A percentile compares a stretch with the other conserved stretches of the same genome.
Conservation (phyloP, 768 basidiomycete species). For the Lepiota brunneoincarnata region DNA sequence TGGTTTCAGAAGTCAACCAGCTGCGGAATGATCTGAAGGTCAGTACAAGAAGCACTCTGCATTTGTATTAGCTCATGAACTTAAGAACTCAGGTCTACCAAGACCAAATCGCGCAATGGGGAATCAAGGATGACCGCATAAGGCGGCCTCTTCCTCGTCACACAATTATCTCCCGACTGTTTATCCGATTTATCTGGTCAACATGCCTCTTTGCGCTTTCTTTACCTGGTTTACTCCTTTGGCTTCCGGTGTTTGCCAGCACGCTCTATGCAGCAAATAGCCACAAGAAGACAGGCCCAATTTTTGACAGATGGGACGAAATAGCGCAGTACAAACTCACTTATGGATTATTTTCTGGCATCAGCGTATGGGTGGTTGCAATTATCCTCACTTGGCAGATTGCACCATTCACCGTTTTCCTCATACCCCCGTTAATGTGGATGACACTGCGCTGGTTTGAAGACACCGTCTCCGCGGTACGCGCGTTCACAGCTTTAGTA, state of each 20-base stretch:
- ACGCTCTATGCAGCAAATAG: constrained; percentile 69
- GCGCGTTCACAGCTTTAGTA: constrained; percentile 63
- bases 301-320: constrained; percentile 87
- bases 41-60: constrained; percentile 9
- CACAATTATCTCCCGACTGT: constrained; percentile 60
- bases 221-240: constrained; percentile 75
- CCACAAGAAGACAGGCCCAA: constrained; percentile 79
- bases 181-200: constrained; percentile 64
- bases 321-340: constrained; percentile 88
- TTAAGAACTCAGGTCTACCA: constrained; percentile 60
- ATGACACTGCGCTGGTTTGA: constrained; percentile 87
- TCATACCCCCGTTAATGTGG: constrained; percentile 83
- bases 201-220: constrained; percentile 61
- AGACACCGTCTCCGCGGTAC: constrained; percentile 75
- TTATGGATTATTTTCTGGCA: constrained; percentile 74
- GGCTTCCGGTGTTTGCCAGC: constrained; percentile 75
- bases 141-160: constrained; percentile 56
- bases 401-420: constrained; percentile 49
- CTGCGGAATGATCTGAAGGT: constrained; percentile 64
- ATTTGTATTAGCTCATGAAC: constrained; percentile 1
- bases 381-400: constrained; percentile 62
- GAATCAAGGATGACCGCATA: constrained; percentile 86
- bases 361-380: constrained; percentile 59
- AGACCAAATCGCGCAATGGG: constrained; percentile 60
- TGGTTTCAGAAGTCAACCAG: constrained; percentile 25